Evolutionary conservation across 192 early-diverging fungal genomes (phyloP), one percentile per base, ranked within the genome.

Genomic region (Phycomyces blakesleeanus): DNA sequence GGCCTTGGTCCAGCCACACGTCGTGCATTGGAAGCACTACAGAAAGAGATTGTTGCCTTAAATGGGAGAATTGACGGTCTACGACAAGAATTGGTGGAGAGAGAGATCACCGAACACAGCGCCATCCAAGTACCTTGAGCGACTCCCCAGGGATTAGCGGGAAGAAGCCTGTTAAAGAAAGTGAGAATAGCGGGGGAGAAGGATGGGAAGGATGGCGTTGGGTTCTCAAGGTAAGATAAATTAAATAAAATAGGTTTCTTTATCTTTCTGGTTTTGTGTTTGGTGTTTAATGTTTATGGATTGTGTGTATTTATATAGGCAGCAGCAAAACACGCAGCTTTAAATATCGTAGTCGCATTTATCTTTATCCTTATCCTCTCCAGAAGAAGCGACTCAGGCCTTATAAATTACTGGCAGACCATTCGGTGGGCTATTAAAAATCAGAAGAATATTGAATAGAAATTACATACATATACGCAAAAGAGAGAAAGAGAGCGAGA

Each of bases 31-130:
- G 74, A 76, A n/a, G 58, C 65, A 10, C 44, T 76, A 24, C 64
- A 76, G 29, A 37, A 21, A 9, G 74, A 76, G 40, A 70, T 76
- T 24, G 59, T 63, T 26, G 64, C 69, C 20, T 52, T 76, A 24
- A 71, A 76, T 54, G 65, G 61, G 21, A 63, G 74, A n/a, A 71
- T 76, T 51, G 68, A 76, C 54, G 65, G 53, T 2, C 21, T 76
- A 16, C 58, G 69, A 39, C 59, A 64, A 29, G 68, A 76, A 29
- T 57, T 76, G 25, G 26, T 63, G 16, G 59, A 59, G 59, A 59
- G 18, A 51, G 63, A 44, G 53, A 64, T 52, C 56, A 47, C 53
- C 37, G 41, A 20, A 25, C 18, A 44, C 21, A 55, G 34, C 34
- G 61, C 16, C 2, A 34, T 34, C 29, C 29, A 5, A 7, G 2